These are phyloP conservation scores for Setomelanomma holmii DNA, from an alignment of 2,329 filamentous ascomycete genomes.

Conservation along the genomic window DNA sequence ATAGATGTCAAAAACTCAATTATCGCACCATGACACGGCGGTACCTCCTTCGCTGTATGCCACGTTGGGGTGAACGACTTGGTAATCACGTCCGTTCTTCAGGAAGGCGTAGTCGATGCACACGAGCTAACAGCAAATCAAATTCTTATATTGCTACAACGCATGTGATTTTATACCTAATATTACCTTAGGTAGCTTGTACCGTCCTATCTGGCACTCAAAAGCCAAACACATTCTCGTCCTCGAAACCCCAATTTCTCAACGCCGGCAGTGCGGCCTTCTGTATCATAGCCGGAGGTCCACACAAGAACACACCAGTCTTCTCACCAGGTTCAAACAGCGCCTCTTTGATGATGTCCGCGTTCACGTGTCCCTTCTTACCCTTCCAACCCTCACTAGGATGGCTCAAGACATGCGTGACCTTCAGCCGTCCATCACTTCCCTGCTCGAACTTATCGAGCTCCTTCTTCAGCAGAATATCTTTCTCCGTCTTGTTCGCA, in stretches of 20 bases:
- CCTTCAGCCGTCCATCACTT: conserved; percentile 49
- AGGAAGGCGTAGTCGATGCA: too few species aligned
- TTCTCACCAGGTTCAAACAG: conserved; percentile 53
- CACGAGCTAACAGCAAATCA: too few species aligned
- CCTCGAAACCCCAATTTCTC: conserved; percentile 57
- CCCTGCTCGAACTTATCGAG: conserved; percentile 51
- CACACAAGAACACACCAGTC: conserved; percentile 58
- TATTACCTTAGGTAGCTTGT: too few species aligned
- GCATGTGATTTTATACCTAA: too few species aligned
- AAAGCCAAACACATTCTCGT: conserved; percentile 56
- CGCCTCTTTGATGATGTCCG: conserved; percentile 49
- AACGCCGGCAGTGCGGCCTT: conserved; percentile 60
- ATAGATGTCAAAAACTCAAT: background rate
- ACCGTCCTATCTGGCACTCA: conserved; percentile 26
- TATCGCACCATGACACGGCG: too few species aligned
- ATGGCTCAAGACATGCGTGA: conserved; percentile 58
- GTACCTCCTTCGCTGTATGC: too few species aligned
- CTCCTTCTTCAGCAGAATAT: conserved; percentile 56
- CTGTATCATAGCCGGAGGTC: conserved; percentile 60
- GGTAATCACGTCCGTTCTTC: too few species aligned
- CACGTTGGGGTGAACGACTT: too few species aligned
- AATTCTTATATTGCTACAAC: too few species aligned
- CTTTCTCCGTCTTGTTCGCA: conserved; percentile 57
- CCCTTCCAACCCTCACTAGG: conserved; percentile 56
- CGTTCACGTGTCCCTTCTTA: conserved; percentile 54